phyloP scores from a whole-genome alignment of 2,329 filamentous ascomycete species.

The Colletotrichum sp. region DNA sequence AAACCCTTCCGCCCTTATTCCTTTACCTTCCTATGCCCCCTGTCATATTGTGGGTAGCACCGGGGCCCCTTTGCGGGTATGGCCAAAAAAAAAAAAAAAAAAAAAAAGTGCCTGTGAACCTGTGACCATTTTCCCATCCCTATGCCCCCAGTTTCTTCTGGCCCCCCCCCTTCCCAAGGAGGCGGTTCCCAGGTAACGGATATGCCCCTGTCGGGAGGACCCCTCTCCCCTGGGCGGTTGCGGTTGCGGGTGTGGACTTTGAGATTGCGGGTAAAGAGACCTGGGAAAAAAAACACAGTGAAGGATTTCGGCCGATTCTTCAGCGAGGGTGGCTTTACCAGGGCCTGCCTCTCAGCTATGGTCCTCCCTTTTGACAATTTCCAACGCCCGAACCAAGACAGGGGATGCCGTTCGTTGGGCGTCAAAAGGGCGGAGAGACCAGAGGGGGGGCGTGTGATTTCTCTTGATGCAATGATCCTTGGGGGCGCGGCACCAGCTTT shows the following conservation, averaged over 20 bases:
- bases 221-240: background rate
- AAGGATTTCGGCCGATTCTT: slow-evolving; percentile 11
- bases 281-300: background rate
- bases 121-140: background rate
- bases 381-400: background rate
- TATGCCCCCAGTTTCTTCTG: background rate
- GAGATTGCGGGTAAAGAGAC: background rate
- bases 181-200: background rate
- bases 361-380: background rate
- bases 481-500: background rate
- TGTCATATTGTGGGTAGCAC: too few species aligned
- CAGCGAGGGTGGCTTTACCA: background rate
- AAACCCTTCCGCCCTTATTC: too few species aligned
- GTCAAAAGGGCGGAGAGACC: background rate
- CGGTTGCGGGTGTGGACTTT: background rate
- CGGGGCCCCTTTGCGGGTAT: slow-evolving; percentile 11
- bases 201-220: background rate
- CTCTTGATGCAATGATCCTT: background rate
- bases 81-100: too few species aligned
- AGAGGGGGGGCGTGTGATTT: background rate
- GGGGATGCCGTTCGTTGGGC: background rate
- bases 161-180: background rate
- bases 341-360: background rate
- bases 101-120: background rate
- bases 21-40: too few species aligned